Evolutionary conservation across 345 rosid species (phyloP).

Genomic region (Geranium brycei): DNA sequence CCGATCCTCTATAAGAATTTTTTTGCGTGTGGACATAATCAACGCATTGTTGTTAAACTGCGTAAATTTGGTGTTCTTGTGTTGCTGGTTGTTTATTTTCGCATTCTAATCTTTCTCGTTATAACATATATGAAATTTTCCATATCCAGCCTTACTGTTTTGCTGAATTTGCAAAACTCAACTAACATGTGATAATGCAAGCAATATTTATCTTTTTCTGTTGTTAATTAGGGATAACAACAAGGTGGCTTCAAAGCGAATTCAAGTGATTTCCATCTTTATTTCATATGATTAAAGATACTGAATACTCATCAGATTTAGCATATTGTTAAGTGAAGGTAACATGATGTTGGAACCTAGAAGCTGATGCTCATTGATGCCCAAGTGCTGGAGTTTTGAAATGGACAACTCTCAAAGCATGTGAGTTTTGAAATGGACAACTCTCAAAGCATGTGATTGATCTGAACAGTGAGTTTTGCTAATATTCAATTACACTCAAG

Average conservation of each 20-base stretch:
- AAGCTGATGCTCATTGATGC: neutral
- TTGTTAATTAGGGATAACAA: neutral
- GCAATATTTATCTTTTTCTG: neutral
- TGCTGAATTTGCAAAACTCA: neutral
- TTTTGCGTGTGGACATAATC: too few relatives aligned
- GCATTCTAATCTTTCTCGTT: too few relatives aligned
- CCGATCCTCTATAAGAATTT: too few relatives aligned
- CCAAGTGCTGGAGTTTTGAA: neutral
- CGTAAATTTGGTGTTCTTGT: too few relatives aligned
- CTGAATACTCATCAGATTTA: too few relatives aligned
- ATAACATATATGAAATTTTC: neutral
- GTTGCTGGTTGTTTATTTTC: too few relatives aligned
- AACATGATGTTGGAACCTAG: too few relatives aligned
- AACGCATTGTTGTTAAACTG: too few relatives aligned
- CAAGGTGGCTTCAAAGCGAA: too few relatives aligned
- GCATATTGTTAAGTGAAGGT: neutral
- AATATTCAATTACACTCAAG: neutral
- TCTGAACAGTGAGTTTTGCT: neutral
- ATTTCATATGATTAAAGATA: too few relatives aligned
- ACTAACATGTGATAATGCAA: neutral
- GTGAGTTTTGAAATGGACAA: neutral
- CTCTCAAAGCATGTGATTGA: neutral
- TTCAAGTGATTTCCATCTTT: too few relatives aligned
- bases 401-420: neutral
- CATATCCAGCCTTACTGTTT: neutral